Conservation (phyloP, 2,329 filamentous ascomycete genomes). For the Mollisiaceae sp. region DNA sequence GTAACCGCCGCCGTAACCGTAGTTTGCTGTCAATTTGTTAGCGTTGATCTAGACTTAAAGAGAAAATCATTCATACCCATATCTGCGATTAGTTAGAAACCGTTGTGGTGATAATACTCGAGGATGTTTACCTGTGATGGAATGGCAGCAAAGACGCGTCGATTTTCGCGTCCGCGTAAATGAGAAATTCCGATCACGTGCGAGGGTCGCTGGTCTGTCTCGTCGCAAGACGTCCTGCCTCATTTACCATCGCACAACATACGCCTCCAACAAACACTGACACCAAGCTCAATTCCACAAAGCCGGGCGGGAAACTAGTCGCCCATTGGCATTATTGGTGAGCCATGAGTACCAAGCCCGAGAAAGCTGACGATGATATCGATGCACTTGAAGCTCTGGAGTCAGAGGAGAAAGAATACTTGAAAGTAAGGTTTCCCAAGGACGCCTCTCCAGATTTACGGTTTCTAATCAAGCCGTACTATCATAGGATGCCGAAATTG, state of each 20-base stretch:
- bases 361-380: constrained; percentile 58
- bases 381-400: constrained; percentile 83
- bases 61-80: constrained; percentile 21
- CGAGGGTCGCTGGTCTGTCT: neutral
- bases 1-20: constrained; percentile 40
- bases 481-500: constrained; percentile 86
- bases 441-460: constrained; percentile 7
- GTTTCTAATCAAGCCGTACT: constrained; percentile 18
- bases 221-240: constrained; percentile 1
- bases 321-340: constrained; percentile 35
- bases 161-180: constrained; percentile 16
- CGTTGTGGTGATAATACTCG: neutral
- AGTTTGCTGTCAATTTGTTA: constrained; percentile 35
- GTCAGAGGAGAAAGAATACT: constrained; percentile 85
- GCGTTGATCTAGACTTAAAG: neutral
- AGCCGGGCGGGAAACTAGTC: constrained; percentile 19
- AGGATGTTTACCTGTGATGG: constrained; percentile 9
- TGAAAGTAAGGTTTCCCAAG: constrained; percentile 65
- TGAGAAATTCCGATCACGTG: neutral
- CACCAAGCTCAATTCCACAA: constrained; percentile 16
- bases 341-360: constrained; percentile 40
- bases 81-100: neutral
- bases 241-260: neutral
- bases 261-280: constrained; percentile 10
- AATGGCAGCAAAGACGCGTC: constrained; percentile 16